Conservation (phyloP, 1,139 yeast species). For the Hemisphaericaspora lyxosophila region DNA sequence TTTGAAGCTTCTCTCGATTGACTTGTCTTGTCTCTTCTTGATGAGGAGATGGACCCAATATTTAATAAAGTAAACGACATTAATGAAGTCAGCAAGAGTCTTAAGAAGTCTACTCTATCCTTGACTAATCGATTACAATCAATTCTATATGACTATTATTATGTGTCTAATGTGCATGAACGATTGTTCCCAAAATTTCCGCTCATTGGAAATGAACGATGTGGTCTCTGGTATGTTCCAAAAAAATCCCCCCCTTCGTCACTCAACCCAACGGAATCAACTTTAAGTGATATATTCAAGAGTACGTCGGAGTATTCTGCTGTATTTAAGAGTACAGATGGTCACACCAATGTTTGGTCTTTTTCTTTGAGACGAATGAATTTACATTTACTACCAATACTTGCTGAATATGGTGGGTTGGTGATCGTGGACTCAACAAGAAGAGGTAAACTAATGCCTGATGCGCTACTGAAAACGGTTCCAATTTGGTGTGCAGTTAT, state of each 20-base stretch:
- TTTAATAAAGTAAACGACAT: slow-evolving; percentile 17
- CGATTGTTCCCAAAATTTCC: slow-evolving; percentile 27
- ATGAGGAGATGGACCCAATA: slow-evolving; percentile 10
- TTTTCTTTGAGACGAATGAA: slow-evolving; percentile 74
- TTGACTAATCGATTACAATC: slow-evolving; percentile 68
- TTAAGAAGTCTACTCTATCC: slow-evolving; percentile 55
- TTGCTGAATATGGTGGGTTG: slow-evolving; percentile 45
- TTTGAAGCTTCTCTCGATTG: background rate
- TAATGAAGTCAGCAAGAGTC: slow-evolving; percentile 32
- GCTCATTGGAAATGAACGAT: slow-evolving; percentile 72
- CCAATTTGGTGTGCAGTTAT: slow-evolving; percentile 92
- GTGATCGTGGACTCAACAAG: slow-evolving; percentile 83
- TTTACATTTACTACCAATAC: slow-evolving; percentile 58
- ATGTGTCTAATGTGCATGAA: slow-evolving; percentile 19
- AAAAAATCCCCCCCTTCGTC: slow-evolving; percentile 2
- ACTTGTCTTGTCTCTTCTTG: background rate
- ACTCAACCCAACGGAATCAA: background rate
- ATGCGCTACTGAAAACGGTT: slow-evolving; percentile 79
- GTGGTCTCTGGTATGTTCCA: slow-evolving; percentile 83
- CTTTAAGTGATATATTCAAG: background rate
- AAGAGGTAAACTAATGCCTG: slow-evolving; percentile 82
- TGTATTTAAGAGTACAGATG: slow-evolving; percentile 89
- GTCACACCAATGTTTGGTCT: slow-evolving; percentile 79
- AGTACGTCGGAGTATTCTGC: slow-evolving; percentile 35
- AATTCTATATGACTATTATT: slow-evolving; percentile 57